Evolutionary conservation across 2,329 filamentous ascomycete species (phyloP).

Genomic region (Lecanoromycetidae sp.): DNA sequence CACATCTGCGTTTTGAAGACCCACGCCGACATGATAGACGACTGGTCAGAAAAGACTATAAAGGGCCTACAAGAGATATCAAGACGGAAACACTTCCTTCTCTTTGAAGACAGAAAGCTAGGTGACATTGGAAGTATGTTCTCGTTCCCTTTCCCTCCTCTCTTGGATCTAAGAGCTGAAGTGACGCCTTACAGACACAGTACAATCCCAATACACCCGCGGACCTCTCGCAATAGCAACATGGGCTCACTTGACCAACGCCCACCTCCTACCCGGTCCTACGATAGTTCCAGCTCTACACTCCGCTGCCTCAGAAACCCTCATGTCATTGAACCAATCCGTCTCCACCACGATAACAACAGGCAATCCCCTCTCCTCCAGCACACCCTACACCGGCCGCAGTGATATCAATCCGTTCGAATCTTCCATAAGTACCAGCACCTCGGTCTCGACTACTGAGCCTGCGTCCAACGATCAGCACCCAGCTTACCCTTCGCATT

Average conservation of each 20-base stretch:
- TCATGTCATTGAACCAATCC: constrained; percentile 30
- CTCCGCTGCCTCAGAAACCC: constrained; percentile 35
- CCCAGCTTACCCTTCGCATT: not conserved
- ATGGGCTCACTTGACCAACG: constrained; percentile 43
- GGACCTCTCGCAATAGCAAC: constrained; percentile 39
- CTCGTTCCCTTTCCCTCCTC: not conserved
- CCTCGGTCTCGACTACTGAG: not conserved
- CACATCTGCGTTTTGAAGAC: constrained; percentile 50
- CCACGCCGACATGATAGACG: constrained; percentile 49
- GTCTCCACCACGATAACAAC: constrained; percentile 40
- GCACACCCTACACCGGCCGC: constrained; percentile 12
- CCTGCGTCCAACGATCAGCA: too few relatives aligned
- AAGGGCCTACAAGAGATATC: constrained; percentile 35
- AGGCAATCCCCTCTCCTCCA: constrained; percentile 12
- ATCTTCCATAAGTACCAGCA: not conserved
- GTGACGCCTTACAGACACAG: constrained; percentile 31
- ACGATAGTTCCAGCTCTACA: constrained; percentile 40
- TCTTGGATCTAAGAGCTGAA: not conserved
- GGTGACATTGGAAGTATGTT: constrained; percentile 42
- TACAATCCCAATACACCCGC: constrained; percentile 42
- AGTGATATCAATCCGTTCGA: constrained; percentile 4
- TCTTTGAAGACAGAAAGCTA: constrained; percentile 46
- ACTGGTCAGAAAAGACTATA: constrained; percentile 47
- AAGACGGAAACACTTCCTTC: constrained; percentile 37
- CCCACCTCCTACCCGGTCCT: constrained; percentile 41